Conservation (phyloP, 2,329 filamentous ascomycete genomes). For the Colletotrichum tofieldiae region DNA sequence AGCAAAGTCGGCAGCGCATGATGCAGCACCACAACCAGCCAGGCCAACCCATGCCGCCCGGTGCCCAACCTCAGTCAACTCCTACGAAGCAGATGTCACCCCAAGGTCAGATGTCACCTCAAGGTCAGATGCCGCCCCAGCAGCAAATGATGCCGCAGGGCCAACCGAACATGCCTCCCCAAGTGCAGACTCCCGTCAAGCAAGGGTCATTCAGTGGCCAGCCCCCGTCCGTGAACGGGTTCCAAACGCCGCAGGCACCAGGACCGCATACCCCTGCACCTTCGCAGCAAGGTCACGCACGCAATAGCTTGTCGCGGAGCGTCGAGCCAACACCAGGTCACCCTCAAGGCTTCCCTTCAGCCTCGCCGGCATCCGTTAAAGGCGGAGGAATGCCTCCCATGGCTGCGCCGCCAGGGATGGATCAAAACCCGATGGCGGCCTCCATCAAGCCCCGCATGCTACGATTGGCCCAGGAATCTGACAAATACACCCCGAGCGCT, state of each 20-base stretch:
- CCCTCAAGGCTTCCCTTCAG: slow-evolving; percentile 60
- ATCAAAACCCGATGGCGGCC: slow-evolving; percentile 38
- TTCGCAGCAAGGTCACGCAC: slow-evolving; percentile 61
- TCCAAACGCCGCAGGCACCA: slow-evolving; percentile 60
- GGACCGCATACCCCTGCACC: slow-evolving; percentile 62
- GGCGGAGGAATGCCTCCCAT: slow-evolving; percentile 57
- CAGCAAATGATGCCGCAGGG: slow-evolving; percentile 56
- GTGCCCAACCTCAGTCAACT: slow-evolving; percentile 52
- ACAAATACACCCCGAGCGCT: slow-evolving; percentile 70
- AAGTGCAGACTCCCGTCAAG: slow-evolving; percentile 60
- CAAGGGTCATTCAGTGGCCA: slow-evolving; percentile 65
- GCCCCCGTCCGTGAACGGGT: slow-evolving; percentile 62
- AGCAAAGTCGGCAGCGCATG: slow-evolving; percentile 69
- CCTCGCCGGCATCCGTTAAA: slow-evolving; percentile 62
- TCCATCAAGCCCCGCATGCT: slow-evolving; percentile 52
- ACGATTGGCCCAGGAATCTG: slow-evolving; percentile 62
- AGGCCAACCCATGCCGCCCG: slow-evolving; percentile 52
- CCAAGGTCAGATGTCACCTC: slow-evolving; percentile 48
- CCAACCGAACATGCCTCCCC: slow-evolving; percentile 53
- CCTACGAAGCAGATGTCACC: slow-evolving; percentile 61
- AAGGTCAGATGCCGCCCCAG: slow-evolving; percentile 47
- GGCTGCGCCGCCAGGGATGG: slow-evolving; percentile 48
- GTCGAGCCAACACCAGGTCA: slow-evolving; percentile 62
- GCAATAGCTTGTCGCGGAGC: slow-evolving; percentile 67
- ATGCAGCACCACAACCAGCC: slow-evolving; percentile 59